Conservation (phyloP, 1,139 yeast genomes). For the Pneumocystis sp. region DNA sequence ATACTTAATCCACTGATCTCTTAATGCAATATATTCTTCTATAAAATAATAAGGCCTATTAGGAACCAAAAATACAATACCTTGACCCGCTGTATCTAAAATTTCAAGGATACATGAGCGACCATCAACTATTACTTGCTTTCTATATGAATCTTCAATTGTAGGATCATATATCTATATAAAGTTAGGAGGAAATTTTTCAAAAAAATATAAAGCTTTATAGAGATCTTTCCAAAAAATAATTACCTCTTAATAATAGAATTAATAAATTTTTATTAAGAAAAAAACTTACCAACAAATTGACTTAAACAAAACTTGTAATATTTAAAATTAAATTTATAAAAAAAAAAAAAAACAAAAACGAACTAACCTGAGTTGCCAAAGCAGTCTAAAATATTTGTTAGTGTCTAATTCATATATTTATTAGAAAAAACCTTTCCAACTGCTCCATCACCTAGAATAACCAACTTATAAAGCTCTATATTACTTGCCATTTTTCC, state of each 20-base stretch:
- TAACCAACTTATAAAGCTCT: slow-evolving; percentile 55
- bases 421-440: slow-evolving; percentile 39
- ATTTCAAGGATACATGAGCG: slow-evolving; percentile 84
- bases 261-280: not conserved
- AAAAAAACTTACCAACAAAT: slow-evolving; percentile 6
- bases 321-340: not conserved
- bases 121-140: slow-evolving; percentile 82
- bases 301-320: slow-evolving; percentile 13
- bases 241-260: not conserved
- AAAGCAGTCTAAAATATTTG: not conserved
- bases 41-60: not conserved
- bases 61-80: slow-evolving; percentile 11
- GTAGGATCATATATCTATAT: slow-evolving; percentile 84
- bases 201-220: not conserved
- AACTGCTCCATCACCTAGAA: slow-evolving; percentile 97
- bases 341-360: not conserved
- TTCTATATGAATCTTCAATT: slow-evolving; percentile 89
- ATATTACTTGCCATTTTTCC: not conserved
- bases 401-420: not conserved
- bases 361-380: not conserved
- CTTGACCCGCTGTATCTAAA: slow-evolving; percentile 90
- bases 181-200: not conserved
- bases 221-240: not conserved
- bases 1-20: slow-evolving; percentile 83
- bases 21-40: slow-evolving; percentile 90